phyloP scores from a whole-genome alignment of 2,329 filamentous ascomycete species.

The Cyphellophora attinorum region DNA sequence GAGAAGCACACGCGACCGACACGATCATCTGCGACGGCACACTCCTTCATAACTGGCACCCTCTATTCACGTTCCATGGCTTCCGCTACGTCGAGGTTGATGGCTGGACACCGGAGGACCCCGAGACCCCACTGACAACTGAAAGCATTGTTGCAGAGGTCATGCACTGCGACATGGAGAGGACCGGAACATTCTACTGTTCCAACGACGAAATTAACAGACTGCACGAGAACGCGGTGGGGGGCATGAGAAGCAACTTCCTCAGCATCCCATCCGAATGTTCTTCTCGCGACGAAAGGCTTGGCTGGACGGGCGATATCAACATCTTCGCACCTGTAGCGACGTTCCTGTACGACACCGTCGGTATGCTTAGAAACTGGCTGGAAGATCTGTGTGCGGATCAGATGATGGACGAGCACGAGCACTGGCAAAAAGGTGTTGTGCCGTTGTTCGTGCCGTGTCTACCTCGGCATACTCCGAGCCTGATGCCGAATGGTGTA shows the following conservation, averaged over 20 bases:
- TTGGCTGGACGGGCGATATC: slow-evolving; percentile 46
- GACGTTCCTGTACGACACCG: slow-evolving; percentile 45
- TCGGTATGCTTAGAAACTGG: slow-evolving; percentile 43
- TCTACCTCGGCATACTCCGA: too few species aligned
- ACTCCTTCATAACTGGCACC: slow-evolving; percentile 28
- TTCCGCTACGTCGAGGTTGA: slow-evolving; percentile 44
- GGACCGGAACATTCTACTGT: slow-evolving; percentile 41
- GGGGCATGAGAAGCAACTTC: slow-evolving; percentile 53
- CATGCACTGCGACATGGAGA: slow-evolving; percentile 44
- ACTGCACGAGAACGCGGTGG: slow-evolving; percentile 45
- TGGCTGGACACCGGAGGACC: slow-evolving; percentile 27
- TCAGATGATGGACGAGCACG: too few species aligned
- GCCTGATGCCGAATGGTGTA: slow-evolving; percentile 22
- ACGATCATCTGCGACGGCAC: slow-evolving; percentile 25
- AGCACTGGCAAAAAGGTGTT: too few species aligned
- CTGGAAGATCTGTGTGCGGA: slow-evolving; percentile 36
- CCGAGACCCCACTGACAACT: too few species aligned
- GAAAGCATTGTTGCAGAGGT: slow-evolving; percentile 27
- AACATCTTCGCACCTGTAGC: slow-evolving; percentile 42
- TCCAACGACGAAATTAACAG: slow-evolving; percentile 44
- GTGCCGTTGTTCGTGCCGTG: too few species aligned
- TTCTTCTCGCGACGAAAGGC: slow-evolving; percentile 45
- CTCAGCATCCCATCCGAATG: slow-evolving; percentile 49
- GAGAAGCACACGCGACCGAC: slow-evolving; percentile 34
- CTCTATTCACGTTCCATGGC: slow-evolving; percentile 44